Base-by-base conservation (phyloP, 441 rosid genomes). In the Corymbia citriodora region DNA sequence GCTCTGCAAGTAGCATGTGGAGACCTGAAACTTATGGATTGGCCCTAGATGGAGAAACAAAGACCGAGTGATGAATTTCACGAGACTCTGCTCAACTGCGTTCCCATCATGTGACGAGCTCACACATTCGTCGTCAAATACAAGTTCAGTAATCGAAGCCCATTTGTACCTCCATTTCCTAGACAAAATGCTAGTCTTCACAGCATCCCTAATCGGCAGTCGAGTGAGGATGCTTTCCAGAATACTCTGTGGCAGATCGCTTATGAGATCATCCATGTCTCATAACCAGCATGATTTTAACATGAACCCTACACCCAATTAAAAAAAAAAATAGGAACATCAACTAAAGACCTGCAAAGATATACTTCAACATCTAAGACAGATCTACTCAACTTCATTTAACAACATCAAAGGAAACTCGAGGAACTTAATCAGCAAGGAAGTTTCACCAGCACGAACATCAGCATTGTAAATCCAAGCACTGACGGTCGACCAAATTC, bases 21-120 rank as follows among this genome's bases (percentile, higher is more conserved):
- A 94, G 40, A 98, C 97, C 92, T 96, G 96, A 93, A 97, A 97
- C 95, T 94, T 97, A 87, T 96, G 99, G 92, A 97, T 96, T 31
- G 97, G 99, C 25, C 99, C 99, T 91, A 93, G 97, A 88, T 97
- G 99, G 86, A 98, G 99, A 89, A 98, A 96, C 88, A 98, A 96
- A 18, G 95, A 94, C 11, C 94, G 93, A 3, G 96, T 96, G 1
- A 98, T 91, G 88, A 98, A 97, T 33, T 94, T 96, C 23, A 96
- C 93, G 4, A 98, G 96, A 90, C 61, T 93, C 82, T 85, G 92
- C 94, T 95, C 97, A 33, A 93, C 61, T 2, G 92, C 31, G 3
- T 74, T 89, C 31, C 92, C 93, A 27, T 96, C 98, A 88, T 48
- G 92, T 2, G 89, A 55, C 10, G 87, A 74, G 72, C 91, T 17